These are phyloP conservation scores for Cryoendolithus antarcticus DNA, from an alignment of 2,329 filamentous ascomycete species.

Conservation along the genomic window DNA sequence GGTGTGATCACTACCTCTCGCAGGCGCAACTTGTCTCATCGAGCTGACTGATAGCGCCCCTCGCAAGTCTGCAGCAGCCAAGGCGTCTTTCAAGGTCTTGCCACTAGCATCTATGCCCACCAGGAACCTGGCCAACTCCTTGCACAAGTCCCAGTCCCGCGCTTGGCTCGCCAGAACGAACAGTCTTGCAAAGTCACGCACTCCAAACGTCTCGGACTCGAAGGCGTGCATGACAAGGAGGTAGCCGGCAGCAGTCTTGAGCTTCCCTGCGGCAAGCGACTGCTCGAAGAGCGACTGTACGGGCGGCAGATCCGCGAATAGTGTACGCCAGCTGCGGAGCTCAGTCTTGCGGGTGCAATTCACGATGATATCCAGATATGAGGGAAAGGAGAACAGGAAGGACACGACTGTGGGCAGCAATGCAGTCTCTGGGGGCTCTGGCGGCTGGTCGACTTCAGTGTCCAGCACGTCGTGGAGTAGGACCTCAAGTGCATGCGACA, in stretches of 20 bases:
- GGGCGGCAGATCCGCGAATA: conserved; percentile 83
- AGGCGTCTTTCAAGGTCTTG: conserved; percentile 59
- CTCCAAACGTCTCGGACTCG: conserved; percentile 34
- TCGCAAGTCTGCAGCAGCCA: conserved; percentile 30
- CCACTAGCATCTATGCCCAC: conserved; percentile 84
- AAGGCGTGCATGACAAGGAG: conserved; percentile 81
- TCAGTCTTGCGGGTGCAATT: conserved; percentile 97
- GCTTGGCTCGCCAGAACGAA: conserved; percentile 70
- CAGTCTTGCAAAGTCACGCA: conserved; percentile 64
- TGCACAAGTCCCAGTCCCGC: conserved; percentile 89
- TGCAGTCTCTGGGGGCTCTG: conserved; percentile 31
- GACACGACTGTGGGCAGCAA: conserved; percentile 39
- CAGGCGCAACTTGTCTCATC: no score
- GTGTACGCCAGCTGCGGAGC: conserved; percentile 82
- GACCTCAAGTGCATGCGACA: conserved; percentile 83
- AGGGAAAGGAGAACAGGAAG: conserved; percentile 45
- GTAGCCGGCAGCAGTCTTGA: conserved; percentile 94
- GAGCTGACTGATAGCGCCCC: background rate
- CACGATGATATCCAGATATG: conserved; percentile 92
- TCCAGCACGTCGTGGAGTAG: conserved; percentile 87
- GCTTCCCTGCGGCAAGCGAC: conserved; percentile 65
- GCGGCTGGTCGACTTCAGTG: conserved; percentile 67
- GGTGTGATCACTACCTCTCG: no score
- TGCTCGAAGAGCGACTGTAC: conserved; percentile 90
- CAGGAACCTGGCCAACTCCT: conserved; percentile 86